These are phyloP conservation scores for Setaria italica DNA, from an alignment of 202 grass and related monocot species.

Conservation along the genomic window DNA sequence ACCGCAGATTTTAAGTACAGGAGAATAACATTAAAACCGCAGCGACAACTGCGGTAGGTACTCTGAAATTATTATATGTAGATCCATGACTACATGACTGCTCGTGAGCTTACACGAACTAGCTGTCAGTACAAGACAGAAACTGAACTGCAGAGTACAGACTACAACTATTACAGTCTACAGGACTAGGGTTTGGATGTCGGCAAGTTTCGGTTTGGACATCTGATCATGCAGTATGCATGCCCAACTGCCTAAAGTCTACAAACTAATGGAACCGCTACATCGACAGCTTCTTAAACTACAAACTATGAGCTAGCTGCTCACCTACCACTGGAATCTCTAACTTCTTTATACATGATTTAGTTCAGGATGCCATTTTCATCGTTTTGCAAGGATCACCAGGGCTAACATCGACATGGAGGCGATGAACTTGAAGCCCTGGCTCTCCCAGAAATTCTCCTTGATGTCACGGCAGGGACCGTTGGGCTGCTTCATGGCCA, in stretches of 20 bases:
- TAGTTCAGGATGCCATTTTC: constrained; percentile 39
- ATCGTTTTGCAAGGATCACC: constrained; percentile 70
- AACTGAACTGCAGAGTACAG: background rate
- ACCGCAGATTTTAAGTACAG: background rate
- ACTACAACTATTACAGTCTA: constrained; percentile 18
- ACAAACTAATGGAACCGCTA: constrained; percentile 36
- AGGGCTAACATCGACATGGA: constrained; percentile 86
- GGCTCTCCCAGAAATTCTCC: constrained; percentile 80
- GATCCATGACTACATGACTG: constrained; percentile 18
- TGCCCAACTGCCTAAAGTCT: background rate
- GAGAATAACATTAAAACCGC: background rate
- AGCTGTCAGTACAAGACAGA: constrained; percentile 18
- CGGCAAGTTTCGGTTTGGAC: constrained; percentile 34
- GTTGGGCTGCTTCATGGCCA: constrained; percentile 56
- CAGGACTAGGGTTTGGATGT: constrained; percentile 40
- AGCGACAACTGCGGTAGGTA: background rate
- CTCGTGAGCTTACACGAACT: constrained; percentile 38
- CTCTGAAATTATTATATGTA: constrained; percentile 7
- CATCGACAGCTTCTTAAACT: constrained; percentile 28
- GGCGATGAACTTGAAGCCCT: constrained; percentile 81
- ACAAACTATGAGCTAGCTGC: constrained; percentile 54
- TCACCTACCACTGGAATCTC: constrained; percentile 41
- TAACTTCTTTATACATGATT: constrained; percentile 46
- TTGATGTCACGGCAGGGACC: constrained; percentile 21
- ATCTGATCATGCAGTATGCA: constrained; percentile 27